Evolutionary conservation across 2,329 filamentous ascomycete genomes (phyloP), one percentile per base, ranked within the genome.

Genomic region (Pseudocercospora crystallina): DNA sequence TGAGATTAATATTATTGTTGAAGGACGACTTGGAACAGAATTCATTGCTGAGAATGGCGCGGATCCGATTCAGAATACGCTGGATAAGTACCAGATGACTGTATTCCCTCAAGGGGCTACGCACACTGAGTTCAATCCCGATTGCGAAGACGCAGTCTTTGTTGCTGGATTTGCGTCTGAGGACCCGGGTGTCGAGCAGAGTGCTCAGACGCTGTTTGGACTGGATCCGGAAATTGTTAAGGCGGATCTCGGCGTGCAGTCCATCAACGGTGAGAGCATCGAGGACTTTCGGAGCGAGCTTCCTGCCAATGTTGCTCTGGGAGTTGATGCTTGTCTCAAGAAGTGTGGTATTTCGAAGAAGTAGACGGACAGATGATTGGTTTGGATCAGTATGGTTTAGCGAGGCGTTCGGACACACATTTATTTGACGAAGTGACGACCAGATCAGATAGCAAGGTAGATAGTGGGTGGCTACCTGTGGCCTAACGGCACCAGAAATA

Each of bases 121-220:
- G 15, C 81, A 83, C 67, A 77, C 74, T 7, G 77, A 81, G 61
- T 80, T 74, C 66, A 83, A 83, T 69, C 78, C 79, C 1, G 69
- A 75, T 57, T 82, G 80, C 65, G 69, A 73, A 37, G 66, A 73
- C 32, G 76, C 75, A 47, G 69, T 74, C 14, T 80, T 80, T 59
- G 69, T 80, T 29, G 78, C 79, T 5, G 66, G 71, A 31, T 80
- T 80, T 59, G 71, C 70, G 38, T 62, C 62, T 38, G 78, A 81
- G 62, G 79, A 81, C 63, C 76, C 76, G 29, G 79, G 79, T 37
- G 71, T 75, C n/a, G 72, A 76, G 43, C 76, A 79, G 64, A 65
- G 76, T 42, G 73, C 76, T 34, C 74, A 81, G 61, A 74, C 76
- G 61, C 70, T 77, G 43, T 77, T 81, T 54, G 69, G 71, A n/a